Evolutionary conservation across 2,329 filamentous ascomycete genomes (phyloP), one percentile per base, ranked within the genome.

Genomic region (Aspergillus sojae): DNA sequence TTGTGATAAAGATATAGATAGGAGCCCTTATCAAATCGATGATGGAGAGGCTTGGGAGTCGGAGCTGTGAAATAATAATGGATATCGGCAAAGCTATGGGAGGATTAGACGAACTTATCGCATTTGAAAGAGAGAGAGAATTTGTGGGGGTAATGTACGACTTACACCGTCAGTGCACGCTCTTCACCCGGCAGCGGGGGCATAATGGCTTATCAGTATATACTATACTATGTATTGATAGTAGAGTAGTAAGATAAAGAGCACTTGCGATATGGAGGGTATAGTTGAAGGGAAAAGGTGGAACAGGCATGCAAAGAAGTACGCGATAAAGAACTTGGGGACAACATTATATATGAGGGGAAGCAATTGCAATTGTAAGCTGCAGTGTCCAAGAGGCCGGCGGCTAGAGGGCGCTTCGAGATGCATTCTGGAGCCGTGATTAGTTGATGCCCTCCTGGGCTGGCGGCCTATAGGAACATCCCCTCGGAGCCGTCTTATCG

Each of bases 1-100:
- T 87, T 85, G 74, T 88, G 82, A 75, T 88, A 88, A 59, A 90
- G 76, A 74, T 89, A 90, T 65, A 89, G 79, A 76, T 90, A 89
- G 55, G 86, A 89, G 64, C 84, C 81, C 70, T 87, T 88, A 69
- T 88, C 85, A 75, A 90, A 89, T 57, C 88, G 85, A 73, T 89
- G 85, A 68, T 88, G 84, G 41, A 80, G 75, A 48, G 87, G 86
- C 62, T 81, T 85, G 43, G 82, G 79, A 4, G 78, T 79, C 3
- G 88, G 88, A 19, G 83, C 78, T 65, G 82, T 81, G 75, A 89
- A 88, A 75, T 85, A 89, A 73, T 87, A 89, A 74, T 89, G 88
- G 48, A 88, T 79, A 72, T 90, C 88, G 63, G 85, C 84, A 71
- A 87, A 89, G 70, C 87, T 90, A 67, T 14, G 58, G 34, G 55